Conservation (phyloP, 176 grass and related monocot genomes). For the Urochloa ruziziensis region DNA sequence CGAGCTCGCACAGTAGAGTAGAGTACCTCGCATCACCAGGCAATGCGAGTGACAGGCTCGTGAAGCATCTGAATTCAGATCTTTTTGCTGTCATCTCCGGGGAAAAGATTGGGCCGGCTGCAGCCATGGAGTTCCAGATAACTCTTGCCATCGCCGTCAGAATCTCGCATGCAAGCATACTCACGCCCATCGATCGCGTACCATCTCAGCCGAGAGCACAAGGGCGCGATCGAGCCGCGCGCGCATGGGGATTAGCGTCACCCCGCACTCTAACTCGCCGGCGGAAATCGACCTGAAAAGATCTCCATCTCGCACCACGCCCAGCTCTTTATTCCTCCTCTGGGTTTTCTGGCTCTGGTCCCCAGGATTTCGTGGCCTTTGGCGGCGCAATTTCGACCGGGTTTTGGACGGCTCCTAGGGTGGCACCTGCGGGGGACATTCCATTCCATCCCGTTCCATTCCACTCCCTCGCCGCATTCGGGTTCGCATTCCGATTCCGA, state of each 20-base stretch:
- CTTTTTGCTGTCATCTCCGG: conserved; percentile 34
- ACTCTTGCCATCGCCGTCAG: conserved; percentile 43
- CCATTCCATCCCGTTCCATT: conserved; percentile 9
- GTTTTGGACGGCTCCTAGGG: conserved; percentile 45
- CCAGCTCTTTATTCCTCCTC: conserved; percentile 35
- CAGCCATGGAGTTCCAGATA: conserved; percentile 43
- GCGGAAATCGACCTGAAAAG: conserved; percentile 41
- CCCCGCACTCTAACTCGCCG: neutral
- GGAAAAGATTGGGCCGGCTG: conserved; percentile 39
- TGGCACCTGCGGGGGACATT: conserved; percentile 49
- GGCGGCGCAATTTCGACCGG: conserved; percentile 14
- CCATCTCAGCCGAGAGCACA: conserved; percentile 5
- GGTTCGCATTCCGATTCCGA: conserved; percentile 39
- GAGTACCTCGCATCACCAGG: neutral
- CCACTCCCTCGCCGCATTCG: neutral
- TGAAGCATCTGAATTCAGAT: conserved; percentile 47
- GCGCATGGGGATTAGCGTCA: conserved; percentile 17
- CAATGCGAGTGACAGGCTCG: conserved; percentile 35
- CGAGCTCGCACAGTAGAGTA: neutral
- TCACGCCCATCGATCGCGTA: conserved; percentile 4
- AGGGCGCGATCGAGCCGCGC: neutral
- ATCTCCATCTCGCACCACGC: conserved; percentile 15
- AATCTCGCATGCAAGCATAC: conserved; percentile 40
- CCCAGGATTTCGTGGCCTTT: conserved; percentile 25
- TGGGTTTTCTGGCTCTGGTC: conserved; percentile 19